These are phyloP conservation scores for Fomitopsis serialis DNA, from an alignment of 768 basidiomycete species.

Conservation along the genomic window DNA sequence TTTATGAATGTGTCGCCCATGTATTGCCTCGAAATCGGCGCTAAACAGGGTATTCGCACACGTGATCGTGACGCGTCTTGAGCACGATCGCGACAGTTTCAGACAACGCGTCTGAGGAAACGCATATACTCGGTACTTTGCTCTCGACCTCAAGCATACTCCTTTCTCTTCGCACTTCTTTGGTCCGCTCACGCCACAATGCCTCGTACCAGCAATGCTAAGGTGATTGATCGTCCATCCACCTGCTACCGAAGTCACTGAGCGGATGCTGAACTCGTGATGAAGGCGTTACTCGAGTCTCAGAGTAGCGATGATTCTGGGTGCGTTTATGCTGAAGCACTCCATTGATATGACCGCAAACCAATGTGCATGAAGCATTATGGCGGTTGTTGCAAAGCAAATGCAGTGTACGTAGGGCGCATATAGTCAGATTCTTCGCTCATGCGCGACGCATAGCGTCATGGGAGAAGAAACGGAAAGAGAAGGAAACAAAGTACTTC, in stretches of 20 bases:
- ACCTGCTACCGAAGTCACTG: not conserved
- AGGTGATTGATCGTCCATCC: not conserved
- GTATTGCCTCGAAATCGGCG: too few species aligned
- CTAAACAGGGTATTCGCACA: too few species aligned
- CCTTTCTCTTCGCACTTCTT: too few species aligned
- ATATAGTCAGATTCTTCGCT: conserved; percentile 6
- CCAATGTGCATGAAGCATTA: conserved; percentile 11
- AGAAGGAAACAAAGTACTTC: conserved; percentile 20
- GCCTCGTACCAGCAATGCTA: too few species aligned
- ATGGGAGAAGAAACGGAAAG: conserved; percentile 24
- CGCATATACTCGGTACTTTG: too few species aligned
- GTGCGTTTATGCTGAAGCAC: conserved; percentile 4
- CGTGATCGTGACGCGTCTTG: too few species aligned
- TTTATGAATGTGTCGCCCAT: too few species aligned
- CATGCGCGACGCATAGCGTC: conserved; percentile 10
- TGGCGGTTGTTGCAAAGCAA: conserved; percentile 19
- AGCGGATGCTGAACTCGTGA: not conserved
- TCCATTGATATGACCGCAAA: not conserved
- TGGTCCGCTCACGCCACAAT: too few species aligned
- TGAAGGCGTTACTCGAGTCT: conserved; percentile 8
- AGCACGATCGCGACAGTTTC: too few species aligned
- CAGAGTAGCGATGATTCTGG: conserved; percentile 19
- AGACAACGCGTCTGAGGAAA: too few species aligned
- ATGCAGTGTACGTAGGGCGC: conserved; percentile 21
- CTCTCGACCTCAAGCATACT: too few species aligned